phyloP scores from a whole-genome alignment of 176 grass and related monocot genomes.

The Themeda triandra region DNA sequence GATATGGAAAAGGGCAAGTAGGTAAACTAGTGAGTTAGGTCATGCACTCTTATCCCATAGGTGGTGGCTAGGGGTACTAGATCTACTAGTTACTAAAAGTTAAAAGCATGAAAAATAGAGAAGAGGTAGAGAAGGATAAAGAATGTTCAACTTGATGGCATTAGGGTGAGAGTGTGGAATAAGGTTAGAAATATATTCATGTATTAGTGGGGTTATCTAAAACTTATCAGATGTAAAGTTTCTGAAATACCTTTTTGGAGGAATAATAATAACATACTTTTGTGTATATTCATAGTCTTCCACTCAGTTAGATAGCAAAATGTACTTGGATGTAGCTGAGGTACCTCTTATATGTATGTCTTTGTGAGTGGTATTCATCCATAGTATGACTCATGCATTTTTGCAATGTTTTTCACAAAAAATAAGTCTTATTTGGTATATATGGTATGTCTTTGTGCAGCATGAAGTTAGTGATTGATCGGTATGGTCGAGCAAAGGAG shows the following conservation, averaged over 20 bases:
- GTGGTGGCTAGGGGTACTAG: not conserved
- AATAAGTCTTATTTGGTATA: not conserved
- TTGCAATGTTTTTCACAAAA: not conserved
- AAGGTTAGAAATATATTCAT: accelerated
- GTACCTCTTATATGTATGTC: too few relatives aligned
- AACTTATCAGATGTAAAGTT: too few relatives aligned
- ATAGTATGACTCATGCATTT: not conserved
- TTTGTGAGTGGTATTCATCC: not conserved
- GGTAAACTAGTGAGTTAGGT: not conserved
- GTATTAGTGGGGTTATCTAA: not conserved
- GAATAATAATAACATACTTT: not conserved
- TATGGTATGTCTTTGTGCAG: slow-evolving; percentile 27
- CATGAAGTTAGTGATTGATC: slow-evolving; percentile 77
- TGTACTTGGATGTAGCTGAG: not conserved
- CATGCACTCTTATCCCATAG: not conserved
- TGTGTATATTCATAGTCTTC: not conserved
- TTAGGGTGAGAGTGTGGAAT: too few relatives aligned
- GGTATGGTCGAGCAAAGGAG: slow-evolving; percentile 64
- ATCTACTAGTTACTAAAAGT: not conserved
- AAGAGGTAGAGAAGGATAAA: not conserved
- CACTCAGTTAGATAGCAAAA: not conserved
- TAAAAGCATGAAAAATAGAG: not conserved
- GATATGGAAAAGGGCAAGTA: too few relatives aligned
- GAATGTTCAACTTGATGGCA: not conserved
- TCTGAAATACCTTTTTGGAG: too few relatives aligned